Evolutionary conservation across 148 eudicot genomes (phyloP).

Genomic region (Rhododendron simsii): DNA sequence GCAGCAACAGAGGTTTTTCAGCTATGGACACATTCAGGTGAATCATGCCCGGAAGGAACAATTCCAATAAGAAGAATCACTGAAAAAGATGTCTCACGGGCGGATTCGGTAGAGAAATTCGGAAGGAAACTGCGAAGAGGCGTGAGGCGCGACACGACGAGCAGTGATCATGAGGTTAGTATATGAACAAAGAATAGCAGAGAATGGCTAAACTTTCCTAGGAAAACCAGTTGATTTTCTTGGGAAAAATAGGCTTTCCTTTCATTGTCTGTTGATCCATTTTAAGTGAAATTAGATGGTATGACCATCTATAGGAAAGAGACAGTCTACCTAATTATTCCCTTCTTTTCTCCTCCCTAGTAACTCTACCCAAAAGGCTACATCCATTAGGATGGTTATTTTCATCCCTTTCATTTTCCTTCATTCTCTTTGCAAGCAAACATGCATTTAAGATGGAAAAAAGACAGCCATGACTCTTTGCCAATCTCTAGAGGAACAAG

Average conservation of each 20-base stretch:
- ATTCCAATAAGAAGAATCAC: slow-evolving; percentile 87
- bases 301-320: not conserved
- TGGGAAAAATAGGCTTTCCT: not conserved
- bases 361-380: not conserved
- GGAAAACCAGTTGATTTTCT: not conserved
- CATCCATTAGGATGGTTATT: not conserved
- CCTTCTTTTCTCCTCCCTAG: not conserved
- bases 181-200: not conserved
- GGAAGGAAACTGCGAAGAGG: slow-evolving; percentile 64
- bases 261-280: not conserved
- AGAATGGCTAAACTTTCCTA: not conserved
- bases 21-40: slow-evolving; percentile 61
- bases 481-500: not conserved
- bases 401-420: not conserved
- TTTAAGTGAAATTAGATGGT: not conserved
- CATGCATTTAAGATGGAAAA: not conserved
- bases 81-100: slow-evolving; percentile 68
- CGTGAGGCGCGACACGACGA: slow-evolving; percentile 64
- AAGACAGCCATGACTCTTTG: not conserved
- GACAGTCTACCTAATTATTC: not conserved
- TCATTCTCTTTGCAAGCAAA: slow-evolving; percentile 6
- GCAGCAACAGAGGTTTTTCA: slow-evolving; percentile 38
- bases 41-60: slow-evolving; percentile 88
- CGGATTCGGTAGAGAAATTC: slow-evolving; percentile 51
- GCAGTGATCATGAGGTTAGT: slow-evolving; percentile 87